Percentiles rank a stretch among this genome's conserved stretches.
Conservation (phyloP, 176 grass and related monocot species). For the Paspalum notatum region DNA sequence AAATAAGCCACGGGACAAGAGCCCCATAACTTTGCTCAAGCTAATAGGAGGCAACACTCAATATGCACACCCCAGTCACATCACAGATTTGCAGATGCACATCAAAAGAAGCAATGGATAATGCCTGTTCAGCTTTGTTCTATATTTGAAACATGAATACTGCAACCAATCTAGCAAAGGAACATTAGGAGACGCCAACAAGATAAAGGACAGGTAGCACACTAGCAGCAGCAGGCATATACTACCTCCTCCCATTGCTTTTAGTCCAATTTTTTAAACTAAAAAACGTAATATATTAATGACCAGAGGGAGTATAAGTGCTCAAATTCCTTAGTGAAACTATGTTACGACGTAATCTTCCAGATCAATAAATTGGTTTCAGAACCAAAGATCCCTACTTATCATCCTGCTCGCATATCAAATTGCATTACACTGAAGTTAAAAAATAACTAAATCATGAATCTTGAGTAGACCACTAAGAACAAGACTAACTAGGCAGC, state of each 20-base stretch:
- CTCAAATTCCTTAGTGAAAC: not conserved
- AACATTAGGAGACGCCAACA: not conserved
- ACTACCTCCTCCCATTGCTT: no score
- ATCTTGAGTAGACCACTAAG: not conserved
- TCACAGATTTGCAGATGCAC: not conserved
- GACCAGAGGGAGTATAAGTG: no score
- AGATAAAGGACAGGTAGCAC: not conserved
- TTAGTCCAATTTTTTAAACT: no score
- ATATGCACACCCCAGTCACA: not conserved
- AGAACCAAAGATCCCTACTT: not conserved
- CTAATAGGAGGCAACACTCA: not conserved
- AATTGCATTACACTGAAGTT: constrained; percentile 6
- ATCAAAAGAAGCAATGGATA: not conserved
- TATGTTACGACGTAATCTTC: not conserved
- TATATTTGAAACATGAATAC: not conserved
- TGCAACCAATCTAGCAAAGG: not conserved
- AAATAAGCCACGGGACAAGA: not conserved
- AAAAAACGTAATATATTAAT: no score
- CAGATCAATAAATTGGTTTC: not conserved
- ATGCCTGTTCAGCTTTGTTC: not conserved
- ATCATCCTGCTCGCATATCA: not conserved
- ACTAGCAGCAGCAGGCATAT: not conserved
- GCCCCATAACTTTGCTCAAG: not conserved
- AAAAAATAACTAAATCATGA: not conserved
- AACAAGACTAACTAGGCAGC: not conserved